Evolutionary conservation across 805 yeast genomes (phyloP).

Genomic region (Saccharomyces kudriavzevii): DNA sequence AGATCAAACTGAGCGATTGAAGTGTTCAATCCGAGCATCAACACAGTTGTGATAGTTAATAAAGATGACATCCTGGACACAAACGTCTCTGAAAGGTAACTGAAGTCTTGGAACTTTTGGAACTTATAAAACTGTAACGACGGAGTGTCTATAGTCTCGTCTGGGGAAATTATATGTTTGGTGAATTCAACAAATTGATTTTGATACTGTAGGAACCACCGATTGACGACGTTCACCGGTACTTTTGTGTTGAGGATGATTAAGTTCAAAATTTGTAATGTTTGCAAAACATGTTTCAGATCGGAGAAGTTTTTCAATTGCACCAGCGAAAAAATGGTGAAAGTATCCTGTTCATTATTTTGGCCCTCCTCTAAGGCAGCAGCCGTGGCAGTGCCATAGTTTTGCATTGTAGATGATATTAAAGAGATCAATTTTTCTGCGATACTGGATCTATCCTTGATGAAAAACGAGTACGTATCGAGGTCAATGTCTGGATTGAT

Average conservation of each 20-base stretch:
- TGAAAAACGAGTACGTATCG: background rate
- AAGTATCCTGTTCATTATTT: background rate
- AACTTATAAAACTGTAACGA: background rate
- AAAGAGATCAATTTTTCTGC: background rate
- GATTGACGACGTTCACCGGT: constrained; percentile 28
- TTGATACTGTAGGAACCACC: constrained; percentile 42
- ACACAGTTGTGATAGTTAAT: constrained; percentile 31
- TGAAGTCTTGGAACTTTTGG: background rate
- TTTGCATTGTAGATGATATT: background rate
- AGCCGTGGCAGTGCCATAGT: background rate
- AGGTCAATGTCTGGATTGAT: background rate
- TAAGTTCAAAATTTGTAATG: constrained; percentile 33
- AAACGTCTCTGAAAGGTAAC: background rate
- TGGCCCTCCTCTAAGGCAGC: background rate
- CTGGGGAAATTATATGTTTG: background rate
- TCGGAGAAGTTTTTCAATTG: constrained; percentile 21
- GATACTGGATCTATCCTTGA: background rate
- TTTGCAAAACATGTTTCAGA: constrained; percentile 31
- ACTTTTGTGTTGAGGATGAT: constrained; percentile 34
- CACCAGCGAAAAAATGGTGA: background rate
- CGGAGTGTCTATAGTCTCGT: background rate
- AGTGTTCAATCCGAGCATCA: constrained; percentile 50
- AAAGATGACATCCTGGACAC: constrained; percentile 7
- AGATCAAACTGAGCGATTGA: constrained; percentile 37
- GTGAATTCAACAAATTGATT: background rate